These are phyloP conservation scores for Nicotiana benthamiana DNA, from an alignment of 257 asterid genomes.

Conservation along the genomic window DNA sequence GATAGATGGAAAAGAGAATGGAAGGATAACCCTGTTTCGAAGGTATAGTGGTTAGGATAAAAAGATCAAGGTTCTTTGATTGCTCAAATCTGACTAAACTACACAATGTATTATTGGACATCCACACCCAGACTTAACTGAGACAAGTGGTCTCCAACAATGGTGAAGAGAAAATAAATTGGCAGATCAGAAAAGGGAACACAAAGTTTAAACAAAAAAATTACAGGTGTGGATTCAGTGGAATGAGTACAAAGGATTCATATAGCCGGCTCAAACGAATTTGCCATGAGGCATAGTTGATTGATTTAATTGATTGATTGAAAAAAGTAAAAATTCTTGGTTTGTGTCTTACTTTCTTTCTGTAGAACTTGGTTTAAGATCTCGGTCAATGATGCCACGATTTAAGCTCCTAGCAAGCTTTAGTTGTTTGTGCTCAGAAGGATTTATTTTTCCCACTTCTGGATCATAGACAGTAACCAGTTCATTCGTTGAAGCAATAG, in stretches of 20 bases:
- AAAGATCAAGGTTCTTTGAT: neutral
- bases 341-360: constrained; percentile 71
- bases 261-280: neutral
- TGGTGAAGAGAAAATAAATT: neutral
- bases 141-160: neutral
- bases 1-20: neutral
- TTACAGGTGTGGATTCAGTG: neutral
- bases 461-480: constrained; percentile 95
- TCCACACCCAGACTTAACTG: neutral
- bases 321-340: neutral
- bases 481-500: constrained; percentile 89
- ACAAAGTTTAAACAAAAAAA: neutral
- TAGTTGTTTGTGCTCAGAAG: constrained; percentile 98
- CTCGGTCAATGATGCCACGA: constrained; percentile 96
- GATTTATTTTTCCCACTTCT: constrained; percentile 89
- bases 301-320: neutral
- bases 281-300: neutral
- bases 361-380: constrained; percentile 84
- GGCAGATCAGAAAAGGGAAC: neutral
- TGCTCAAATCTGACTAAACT: neutral
- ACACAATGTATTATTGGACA: neutral
- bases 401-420: constrained; percentile 94
- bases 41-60: neutral
- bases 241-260: neutral
- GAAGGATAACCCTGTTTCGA: neutral